phyloP scores from a whole-genome alignment of 768 basidiomycete genomes.

The Tremella mesenterica region DNA sequence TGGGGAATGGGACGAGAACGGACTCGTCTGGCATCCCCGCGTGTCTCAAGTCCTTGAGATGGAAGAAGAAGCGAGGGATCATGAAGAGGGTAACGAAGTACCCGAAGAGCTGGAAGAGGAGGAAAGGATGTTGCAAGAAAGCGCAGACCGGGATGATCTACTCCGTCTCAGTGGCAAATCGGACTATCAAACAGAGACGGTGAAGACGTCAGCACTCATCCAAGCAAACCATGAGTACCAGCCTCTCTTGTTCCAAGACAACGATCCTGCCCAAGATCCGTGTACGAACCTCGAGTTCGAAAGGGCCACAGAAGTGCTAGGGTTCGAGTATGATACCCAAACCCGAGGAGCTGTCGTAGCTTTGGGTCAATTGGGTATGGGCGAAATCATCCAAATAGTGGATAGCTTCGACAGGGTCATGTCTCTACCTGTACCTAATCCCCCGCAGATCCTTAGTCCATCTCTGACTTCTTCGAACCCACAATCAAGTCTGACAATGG shows the following conservation, averaged over 20 bases:
- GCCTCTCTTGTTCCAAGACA: background rate
- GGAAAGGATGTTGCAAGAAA: background rate
- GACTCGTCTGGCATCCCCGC: background rate
- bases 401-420: too few species aligned
- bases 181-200: background rate
- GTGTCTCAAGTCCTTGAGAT: background rate
- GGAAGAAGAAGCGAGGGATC: background rate
- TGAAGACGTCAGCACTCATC: background rate
- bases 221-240: background rate
- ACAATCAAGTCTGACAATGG: too few species aligned
- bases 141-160: background rate
- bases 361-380: too few species aligned
- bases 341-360: too few species aligned
- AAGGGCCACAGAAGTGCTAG: too few species aligned
- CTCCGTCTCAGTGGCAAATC: background rate
- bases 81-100: background rate
- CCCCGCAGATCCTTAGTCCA: too few species aligned
- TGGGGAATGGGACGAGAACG: conserved; percentile 2
- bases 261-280: too few species aligned
- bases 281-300: too few species aligned
- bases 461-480: too few species aligned
- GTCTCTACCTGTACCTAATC: too few species aligned
- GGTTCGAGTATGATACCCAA: too few species aligned
- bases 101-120: background rate
- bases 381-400: too few species aligned